Conservation (phyloP, 106 monocot genomes). For the Acanthochlamys bracteata region DNA sequence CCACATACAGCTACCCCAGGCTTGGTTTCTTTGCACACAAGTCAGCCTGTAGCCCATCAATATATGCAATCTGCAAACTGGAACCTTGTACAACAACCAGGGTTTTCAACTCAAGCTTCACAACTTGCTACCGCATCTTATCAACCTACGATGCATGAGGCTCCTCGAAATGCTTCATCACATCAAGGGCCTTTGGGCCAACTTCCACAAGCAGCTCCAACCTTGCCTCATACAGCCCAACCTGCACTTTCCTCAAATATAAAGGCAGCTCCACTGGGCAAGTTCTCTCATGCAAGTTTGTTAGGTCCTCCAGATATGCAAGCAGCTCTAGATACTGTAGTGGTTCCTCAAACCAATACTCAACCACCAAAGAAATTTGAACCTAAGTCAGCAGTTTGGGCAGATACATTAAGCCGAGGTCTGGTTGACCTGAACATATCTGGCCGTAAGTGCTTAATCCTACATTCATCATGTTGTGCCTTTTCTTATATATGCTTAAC, state of each 20-base stretch:
- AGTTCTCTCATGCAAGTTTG: not conserved
- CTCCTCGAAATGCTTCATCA: not conserved
- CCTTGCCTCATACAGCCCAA: too few species aligned
- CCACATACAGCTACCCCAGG: slow-evolving; percentile 4
- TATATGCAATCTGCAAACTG: not conserved
- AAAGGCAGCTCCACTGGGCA: not conserved
- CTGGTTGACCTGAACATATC: slow-evolving; percentile 94
- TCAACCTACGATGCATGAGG: not conserved
- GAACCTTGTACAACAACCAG: not conserved
- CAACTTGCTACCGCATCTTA: not conserved
- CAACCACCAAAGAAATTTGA: slow-evolving; percentile 64
- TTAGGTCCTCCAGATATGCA: not conserved
- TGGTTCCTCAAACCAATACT: slow-evolving; percentile 15
- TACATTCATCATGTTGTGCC: too few species aligned
- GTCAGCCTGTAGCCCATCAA: not conserved
- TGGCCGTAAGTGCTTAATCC: slow-evolving; percentile 70
- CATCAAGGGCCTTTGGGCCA: not conserved
- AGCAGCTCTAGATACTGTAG: not conserved
- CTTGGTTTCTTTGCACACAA: slow-evolving; percentile 12
- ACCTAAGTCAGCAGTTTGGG: slow-evolving; percentile 88
- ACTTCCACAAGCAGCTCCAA: too few species aligned
- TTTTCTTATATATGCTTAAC: too few species aligned
- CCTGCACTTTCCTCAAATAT: not conserved
- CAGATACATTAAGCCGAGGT: slow-evolving; percentile 89
- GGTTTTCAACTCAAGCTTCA: not conserved